Evolutionary conservation across 306 rosid genomes (phyloP), one percentile per base, ranked within the genome.

Genomic region (Styphnolobium japonicum): DNA sequence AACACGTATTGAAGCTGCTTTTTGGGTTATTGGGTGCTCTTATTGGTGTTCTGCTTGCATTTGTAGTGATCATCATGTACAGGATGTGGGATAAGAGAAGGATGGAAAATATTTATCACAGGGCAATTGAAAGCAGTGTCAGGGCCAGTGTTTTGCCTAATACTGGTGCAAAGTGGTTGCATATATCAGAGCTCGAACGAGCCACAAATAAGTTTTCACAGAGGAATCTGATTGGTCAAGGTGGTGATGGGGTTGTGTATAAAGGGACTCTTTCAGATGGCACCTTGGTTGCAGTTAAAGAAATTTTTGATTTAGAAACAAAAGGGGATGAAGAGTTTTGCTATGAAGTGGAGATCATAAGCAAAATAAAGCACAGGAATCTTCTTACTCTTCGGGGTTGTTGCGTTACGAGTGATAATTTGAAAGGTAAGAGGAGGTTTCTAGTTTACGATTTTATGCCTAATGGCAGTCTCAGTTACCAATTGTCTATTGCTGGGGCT

Each of bases 291-390:
- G 98, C 93, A 0, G 83, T 91, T 0, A 94, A 94, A 52, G 95
- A 92, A 10, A 76, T 85, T 33, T 51, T 91, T 43, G 83, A 87
- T 78, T 76, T 85, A 80, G 96, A 92, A 2, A 83, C 87, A 0
- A 68, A 87, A 82, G 90, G 94, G 37, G 95, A 94, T 37, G 95
- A 94, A 67, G 94, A 91, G 55, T 93, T 93, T 43, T 73, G 85
- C 21, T 86, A 93, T 81, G 98, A 93, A 52, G 91, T 93, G 1
- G 95, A 87, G 74, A 90, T 92, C 57, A 94, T 92, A 8, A 85
- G 97, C 90, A 94, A 89, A 75, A 90, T 91, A 0, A 84, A 91
- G 80, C 98, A 92, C 76, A 89, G 92, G 83, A 92, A 94, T 63
- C 92, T 94, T 25, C 86, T 94, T 29, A 60, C 96, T 39, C 88